Conservation (phyloP, 2,329 filamentous ascomycete genomes). For the Plenodomus lindquistii region DNA sequence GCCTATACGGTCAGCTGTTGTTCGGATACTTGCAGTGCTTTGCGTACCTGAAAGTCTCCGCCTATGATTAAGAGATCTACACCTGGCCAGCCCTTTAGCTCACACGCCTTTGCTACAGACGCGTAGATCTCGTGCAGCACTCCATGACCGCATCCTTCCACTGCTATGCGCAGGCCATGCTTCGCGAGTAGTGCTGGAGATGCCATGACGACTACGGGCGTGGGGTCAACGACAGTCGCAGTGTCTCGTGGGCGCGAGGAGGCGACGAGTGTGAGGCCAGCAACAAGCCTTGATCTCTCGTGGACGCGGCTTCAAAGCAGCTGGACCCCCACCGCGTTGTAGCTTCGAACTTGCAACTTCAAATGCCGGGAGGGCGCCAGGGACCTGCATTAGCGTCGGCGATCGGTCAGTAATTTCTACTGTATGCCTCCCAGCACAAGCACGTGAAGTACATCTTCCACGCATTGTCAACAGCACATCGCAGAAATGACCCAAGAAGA, state of each 20-base stretch:
- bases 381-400: conserved; percentile 29
- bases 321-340: neutral
- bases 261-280: neutral
- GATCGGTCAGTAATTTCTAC: conserved; percentile 11
- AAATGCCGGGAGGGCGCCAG: neutral
- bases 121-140: conserved; percentile 90
- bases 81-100: conserved; percentile 73
- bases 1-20: conserved; percentile 57
- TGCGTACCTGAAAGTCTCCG: conserved; percentile 83
- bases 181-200: conserved; percentile 26
- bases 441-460: conserved; percentile 5
- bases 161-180: conserved; percentile 67
- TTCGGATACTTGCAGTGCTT: neutral
- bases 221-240: too few relatives aligned
- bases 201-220: conserved; percentile 21
- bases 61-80: conserved; percentile 93
- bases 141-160: conserved; percentile 93
- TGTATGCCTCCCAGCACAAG: conserved; percentile 3
- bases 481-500: conserved; percentile 24
- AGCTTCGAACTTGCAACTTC: neutral
- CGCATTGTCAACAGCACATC: neutral
- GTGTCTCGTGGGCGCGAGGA: too few relatives aligned
- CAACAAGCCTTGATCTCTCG: neutral
- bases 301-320: neutral
- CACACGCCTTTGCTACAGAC: conserved; percentile 70